phyloP scores from a whole-genome alignment of 208 protist genomes.

The Crithidia fasciculata region DNA sequence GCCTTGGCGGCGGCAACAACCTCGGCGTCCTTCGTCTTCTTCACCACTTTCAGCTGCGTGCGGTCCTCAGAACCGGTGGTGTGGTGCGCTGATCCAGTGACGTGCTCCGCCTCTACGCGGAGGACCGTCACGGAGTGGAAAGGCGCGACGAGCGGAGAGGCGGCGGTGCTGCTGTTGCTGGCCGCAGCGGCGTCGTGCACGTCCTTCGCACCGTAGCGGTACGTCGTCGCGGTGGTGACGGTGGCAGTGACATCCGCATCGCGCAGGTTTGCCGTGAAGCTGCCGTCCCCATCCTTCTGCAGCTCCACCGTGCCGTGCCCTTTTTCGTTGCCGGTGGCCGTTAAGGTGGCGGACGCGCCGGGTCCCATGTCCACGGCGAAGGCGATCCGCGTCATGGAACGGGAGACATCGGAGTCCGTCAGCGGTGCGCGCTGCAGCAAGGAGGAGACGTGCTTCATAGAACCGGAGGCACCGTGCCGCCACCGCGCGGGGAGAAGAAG shows the following conservation, averaged over 20 bases:
- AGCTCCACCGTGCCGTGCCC: no score
- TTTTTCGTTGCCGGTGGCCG: not conserved
- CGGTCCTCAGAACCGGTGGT: not conserved
- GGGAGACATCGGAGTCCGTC: not conserved
- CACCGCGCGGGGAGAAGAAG: slow-evolving; percentile 18
- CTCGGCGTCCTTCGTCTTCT: not conserved
- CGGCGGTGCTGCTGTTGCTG: not conserved
- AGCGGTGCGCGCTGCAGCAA: slow-evolving; percentile 24
- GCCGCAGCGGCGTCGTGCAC: slow-evolving; percentile 19
- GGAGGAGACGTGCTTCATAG: slow-evolving; percentile 11
- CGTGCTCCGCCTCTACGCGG: not conserved
- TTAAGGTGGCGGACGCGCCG: no score
- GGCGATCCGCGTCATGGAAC: not conserved
- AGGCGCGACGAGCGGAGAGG: slow-evolving; percentile 39
- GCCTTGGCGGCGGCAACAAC: not conserved
- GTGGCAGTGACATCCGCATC: not conserved
- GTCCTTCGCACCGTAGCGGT: slow-evolving; percentile 2
- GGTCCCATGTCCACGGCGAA: not conserved
- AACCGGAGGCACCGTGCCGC: not conserved
- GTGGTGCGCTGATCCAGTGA: no score
- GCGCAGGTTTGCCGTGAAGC: no score
- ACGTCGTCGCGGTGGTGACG: not conserved
- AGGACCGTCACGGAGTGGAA: slow-evolving; percentile 28
- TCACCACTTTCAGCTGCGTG: not conserved
- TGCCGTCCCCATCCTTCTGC: no score